Base-by-base conservation (phyloP, 2,329 filamentous ascomycete genomes). In the Aspergillus pseudonomiae region DNA sequence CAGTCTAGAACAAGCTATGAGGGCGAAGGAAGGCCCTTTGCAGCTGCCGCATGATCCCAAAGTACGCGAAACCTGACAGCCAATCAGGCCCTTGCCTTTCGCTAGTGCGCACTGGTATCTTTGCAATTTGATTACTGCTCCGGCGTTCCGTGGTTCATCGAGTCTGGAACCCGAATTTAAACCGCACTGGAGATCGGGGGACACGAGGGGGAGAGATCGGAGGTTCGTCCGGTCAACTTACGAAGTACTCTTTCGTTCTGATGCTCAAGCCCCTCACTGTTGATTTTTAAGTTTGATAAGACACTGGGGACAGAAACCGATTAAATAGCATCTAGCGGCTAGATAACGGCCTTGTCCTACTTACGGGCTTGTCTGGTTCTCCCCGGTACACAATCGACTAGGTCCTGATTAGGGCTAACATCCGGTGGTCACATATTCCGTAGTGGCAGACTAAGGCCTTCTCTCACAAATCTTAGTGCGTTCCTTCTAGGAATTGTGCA, bases 391-490 rank as follows among this genome's bases (percentile, higher is more conserved):
- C 45, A 30, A 50, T 50, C 24, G 16, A 50, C 30, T 6, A 10
- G 14, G 6, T 50, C 26, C 46, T 28, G 46, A 30, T 50, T 28
- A 50, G 46, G 46, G 46, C 26, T 50, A 28, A 48, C 16, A n/a
- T 19, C 10, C 46, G 24, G 24, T 26, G n/a, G 26, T 26, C 50
- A 36, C 30, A 24, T 26, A 26, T 4, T 26, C 26, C 34, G 21
- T 39, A 55, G 32, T 19, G n/a, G 32, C 32, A 6, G 32, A 39
- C 52, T 55, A 55, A 54, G 19, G 28, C 19, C 26, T 54, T 54
- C 50, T 54, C 30, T 36, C 26, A n/a, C 21, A 16, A 36, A 54
- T 54, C 52, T 54, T 54, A 54, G 52, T 55, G 32, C 28, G 52
- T 55, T 55, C 52, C 30, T 55, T 24, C 32, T 30, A 54, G 30